Percentiles rank a stretch among this genome's conserved stretches.
Evolutionary conservation across 805 yeast genomes (phyloP).

Genomic region (Suhomyces pyralidae): DNA sequence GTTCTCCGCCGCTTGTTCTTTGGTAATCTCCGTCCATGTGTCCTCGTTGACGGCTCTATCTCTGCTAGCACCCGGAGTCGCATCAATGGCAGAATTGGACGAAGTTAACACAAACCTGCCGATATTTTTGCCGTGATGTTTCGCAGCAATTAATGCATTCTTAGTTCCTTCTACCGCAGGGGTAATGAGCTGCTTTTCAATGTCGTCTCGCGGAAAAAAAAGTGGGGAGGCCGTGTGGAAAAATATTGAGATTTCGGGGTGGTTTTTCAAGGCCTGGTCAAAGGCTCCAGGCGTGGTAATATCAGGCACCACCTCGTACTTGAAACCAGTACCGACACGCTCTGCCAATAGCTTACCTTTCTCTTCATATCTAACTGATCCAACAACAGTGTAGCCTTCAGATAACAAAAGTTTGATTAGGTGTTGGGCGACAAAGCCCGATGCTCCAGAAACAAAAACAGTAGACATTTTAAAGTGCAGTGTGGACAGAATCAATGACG

Average conservation of each 20-base stretch:
- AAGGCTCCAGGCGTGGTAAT: constrained; percentile 23
- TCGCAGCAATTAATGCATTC: constrained; percentile 19
- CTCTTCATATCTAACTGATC: constrained; percentile 41
- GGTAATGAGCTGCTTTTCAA: constrained; percentile 18
- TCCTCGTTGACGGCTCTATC: constrained; percentile 37
- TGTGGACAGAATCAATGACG: not conserved
- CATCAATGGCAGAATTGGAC: constrained; percentile 23
- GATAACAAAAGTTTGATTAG: constrained; percentile 34
- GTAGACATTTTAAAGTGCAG: not conserved
- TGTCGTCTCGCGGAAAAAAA: constrained; percentile 14
- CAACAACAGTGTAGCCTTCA: constrained; percentile 41
- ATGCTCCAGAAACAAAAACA: constrained; percentile 49
- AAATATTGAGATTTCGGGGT: constrained; percentile 26
- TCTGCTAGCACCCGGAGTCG: constrained; percentile 17
- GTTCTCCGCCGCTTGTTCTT: constrained; percentile 45
- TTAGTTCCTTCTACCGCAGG: constrained; percentile 34
- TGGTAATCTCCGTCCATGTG: constrained; percentile 52
- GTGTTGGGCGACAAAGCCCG: constrained; percentile 52
- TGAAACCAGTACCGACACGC: constrained; percentile 12
- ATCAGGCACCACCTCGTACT: constrained; percentile 23
- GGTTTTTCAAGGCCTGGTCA: constrained; percentile 22
- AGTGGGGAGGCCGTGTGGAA: constrained; percentile 38
- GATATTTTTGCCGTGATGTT: constrained; percentile 14
- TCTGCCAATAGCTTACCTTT: constrained; percentile 30
- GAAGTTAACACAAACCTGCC: constrained; percentile 24